Base-by-base conservation (phyloP, 2,329 filamentous ascomycete genomes). In the Helotiales sp. region DNA sequence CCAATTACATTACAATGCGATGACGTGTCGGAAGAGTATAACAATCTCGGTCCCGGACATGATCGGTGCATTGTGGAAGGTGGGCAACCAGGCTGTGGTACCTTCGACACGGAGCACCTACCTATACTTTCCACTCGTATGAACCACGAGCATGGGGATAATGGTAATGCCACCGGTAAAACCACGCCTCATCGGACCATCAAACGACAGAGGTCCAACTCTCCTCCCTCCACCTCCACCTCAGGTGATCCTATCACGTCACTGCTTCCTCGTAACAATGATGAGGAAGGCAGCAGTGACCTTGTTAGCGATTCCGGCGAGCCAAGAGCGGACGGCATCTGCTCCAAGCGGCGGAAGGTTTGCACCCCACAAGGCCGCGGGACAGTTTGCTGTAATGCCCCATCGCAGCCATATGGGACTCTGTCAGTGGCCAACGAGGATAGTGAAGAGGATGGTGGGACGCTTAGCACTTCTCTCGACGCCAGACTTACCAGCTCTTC, bases 81-180 rank as follows among this genome's bases (percentile, higher is more conserved):
- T 30, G 50, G 50, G 50, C 50, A 54, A 15, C 50, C 50, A 54
- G 50, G 50, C 50, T 54, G 26, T 54, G 50, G 20, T 54, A 54
- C 50, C 50, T 54, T 26, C 17, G 28, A 54, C 11, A 54, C 32
- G 28, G 50, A 54, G 10, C 26, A 54, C 11, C 26, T 15, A 54
- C 50, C 50, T 15, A 54, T 26, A 20, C 26, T 32, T 54, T 30
- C 50, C 50, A 54, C 15, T 54, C 28, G 50, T 26, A 15, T 15
- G 24, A 54, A 6, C 26, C 20, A 54, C 28, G 28, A 54, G 15
- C 50, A 32, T 54, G 50, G 50, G 4, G 50, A 54, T 30, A 15
- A 26, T 54, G 26, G 26, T 54, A 54, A 17, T 15, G 50, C 3
- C 28, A 54, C 8, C 50, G 28, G 20, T 32, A 32, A 54, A 54